Percentiles rank a stretch among this genome's conserved stretches.
These are phyloP conservation scores for Neopestalotiopsis sp. DNA, from an alignment of 2,329 filamentous ascomycete species.

Conservation along the genomic window DNA sequence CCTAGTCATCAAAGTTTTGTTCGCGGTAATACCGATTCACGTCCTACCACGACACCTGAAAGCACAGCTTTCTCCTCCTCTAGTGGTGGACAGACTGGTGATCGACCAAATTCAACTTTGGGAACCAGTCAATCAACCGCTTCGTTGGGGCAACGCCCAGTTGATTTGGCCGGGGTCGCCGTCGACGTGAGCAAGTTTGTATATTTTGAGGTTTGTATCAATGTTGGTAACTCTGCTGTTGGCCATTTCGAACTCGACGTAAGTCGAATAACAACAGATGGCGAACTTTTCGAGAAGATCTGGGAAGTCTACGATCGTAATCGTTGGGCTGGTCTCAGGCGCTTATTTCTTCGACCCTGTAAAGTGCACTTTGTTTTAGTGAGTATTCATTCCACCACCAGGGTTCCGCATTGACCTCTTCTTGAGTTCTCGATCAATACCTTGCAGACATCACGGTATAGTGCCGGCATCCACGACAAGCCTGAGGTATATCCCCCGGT, in stretches of 20 bases:
- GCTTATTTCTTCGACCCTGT: neutral
- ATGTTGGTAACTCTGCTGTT: neutral
- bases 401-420: neutral
- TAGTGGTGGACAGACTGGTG: neutral
- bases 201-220: neutral
- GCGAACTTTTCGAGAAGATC: neutral
- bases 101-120: too few relatives aligned
- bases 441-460: neutral
- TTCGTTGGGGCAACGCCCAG: neutral
- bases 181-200: neutral
- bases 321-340: neutral
- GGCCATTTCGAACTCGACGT: neutral
- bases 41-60: neutral
- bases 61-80: neutral
- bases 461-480: constrained; percentile 9
- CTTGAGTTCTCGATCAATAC: neutral
- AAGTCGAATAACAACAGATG: neutral
- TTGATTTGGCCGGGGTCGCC: neutral
- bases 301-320: neutral
- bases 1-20: neutral
- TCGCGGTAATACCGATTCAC: neutral
- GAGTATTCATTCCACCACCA: neutral
- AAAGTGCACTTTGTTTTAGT: neutral
- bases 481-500: constrained; percentile 6
- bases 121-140: too few relatives aligned